Percentiles rank a stretch among this genome's conserved stretches.
Conservation (phyloP, 805 yeast species). For the Monosporozyma yasuniensis region DNA sequence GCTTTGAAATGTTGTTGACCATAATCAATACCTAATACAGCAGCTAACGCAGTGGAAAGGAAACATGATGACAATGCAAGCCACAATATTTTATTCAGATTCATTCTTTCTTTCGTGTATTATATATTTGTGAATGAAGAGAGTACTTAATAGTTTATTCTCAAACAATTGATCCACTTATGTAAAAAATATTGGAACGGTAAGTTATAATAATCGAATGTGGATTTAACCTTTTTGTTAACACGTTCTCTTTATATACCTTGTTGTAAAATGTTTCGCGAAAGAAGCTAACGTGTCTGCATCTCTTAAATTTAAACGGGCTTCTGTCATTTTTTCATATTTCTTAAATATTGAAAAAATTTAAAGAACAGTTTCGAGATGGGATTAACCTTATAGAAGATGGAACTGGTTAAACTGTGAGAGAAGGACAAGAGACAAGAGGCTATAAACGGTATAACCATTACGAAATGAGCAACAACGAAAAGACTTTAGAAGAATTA, state of each 20-base stretch:
- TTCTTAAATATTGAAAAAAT: neutral
- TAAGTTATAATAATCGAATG: neutral
- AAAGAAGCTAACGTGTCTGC: neutral
- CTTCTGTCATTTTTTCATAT: neutral
- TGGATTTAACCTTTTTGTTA: neutral
- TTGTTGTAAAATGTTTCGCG: neutral
- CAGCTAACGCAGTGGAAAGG: conserved; percentile 22
- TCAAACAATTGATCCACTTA: neutral
- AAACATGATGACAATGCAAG: neutral
- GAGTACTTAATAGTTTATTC: neutral
- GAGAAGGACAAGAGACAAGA: neutral
- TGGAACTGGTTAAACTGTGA: too few relatives aligned
- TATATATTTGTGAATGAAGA: neutral
- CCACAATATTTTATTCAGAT: neutral
- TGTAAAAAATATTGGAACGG: neutral
- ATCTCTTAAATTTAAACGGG: neutral
- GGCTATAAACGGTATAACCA: neutral
- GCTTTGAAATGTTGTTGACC: conserved; percentile 87
- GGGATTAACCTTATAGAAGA: neutral
- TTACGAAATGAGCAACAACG: conserved; percentile 4
- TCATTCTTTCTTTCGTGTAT: neutral
- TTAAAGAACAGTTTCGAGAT: neutral
- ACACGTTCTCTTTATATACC: neutral
- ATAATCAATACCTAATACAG: conserved; percentile 79
- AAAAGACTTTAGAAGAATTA: conserved; percentile 17